Conservation (phyloP, 345 rosid genomes). For the Rhodomyrtus tomentosa region DNA sequence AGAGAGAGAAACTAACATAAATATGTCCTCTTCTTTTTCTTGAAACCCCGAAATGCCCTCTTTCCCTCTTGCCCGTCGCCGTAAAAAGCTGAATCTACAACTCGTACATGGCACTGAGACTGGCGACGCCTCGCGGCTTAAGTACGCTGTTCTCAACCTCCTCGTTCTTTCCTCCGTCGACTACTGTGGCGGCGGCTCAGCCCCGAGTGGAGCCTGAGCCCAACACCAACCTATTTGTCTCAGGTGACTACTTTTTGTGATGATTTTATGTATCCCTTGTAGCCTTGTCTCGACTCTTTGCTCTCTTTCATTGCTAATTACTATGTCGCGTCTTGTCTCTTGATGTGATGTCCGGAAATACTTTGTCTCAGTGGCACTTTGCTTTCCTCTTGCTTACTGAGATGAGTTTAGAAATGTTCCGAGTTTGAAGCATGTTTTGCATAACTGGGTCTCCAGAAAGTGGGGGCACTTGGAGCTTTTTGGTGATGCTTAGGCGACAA, state of each 20-base stretch:
- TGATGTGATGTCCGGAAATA: neutral
- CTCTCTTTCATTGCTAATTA: neutral
- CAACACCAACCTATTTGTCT: conserved; percentile 65
- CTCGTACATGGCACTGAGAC: conserved; percentile 20
- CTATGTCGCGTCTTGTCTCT: neutral
- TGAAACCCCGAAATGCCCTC: neutral
- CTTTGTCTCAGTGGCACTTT: neutral
- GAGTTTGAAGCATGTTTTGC: neutral
- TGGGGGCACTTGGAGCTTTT: neutral
- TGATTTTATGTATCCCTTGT: neutral
- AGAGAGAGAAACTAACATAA: no score
- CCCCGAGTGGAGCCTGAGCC: conserved; percentile 63
- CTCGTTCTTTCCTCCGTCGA: conserved; percentile 15
- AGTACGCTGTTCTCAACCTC: conserved; percentile 37
- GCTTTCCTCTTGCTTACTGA: neutral
- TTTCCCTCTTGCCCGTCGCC: neutral
- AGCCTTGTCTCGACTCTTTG: neutral
- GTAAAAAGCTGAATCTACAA: neutral
- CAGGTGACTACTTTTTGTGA: conserved; percentile 17
- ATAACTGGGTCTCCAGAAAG: neutral
- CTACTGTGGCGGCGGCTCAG: conserved; percentile 5
- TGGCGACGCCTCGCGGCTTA: conserved; percentile 29
- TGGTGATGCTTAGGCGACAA: neutral
- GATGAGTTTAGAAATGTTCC: neutral
- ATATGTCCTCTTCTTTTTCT: neutral